These are phyloP conservation scores for Solanum virginianum DNA, from an alignment of 257 asterid genomes.

Conservation along the genomic window DNA sequence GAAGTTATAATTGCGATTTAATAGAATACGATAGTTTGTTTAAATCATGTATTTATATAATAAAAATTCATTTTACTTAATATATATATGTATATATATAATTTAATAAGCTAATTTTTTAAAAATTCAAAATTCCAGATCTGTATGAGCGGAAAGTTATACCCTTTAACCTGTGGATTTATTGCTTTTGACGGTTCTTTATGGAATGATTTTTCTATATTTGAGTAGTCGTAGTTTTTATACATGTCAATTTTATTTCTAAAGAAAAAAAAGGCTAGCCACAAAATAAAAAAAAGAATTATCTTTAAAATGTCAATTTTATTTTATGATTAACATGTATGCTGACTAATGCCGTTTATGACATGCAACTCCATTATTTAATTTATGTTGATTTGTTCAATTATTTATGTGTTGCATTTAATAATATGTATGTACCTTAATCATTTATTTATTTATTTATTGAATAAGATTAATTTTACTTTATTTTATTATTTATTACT, in stretches of 20 bases:
- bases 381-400: background rate
- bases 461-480: no score
- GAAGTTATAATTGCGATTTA: background rate
- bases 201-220: background rate
- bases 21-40: background rate
- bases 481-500: no score
- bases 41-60: background rate
- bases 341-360: background rate
- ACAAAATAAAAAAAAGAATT: no score
- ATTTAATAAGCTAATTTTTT: background rate
- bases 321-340: background rate
- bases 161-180: background rate
- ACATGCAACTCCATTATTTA: background rate
- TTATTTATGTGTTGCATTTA: background rate
- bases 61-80: background rate
- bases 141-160: background rate
- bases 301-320: no score
- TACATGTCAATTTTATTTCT: background rate
- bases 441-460: no score
- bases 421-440: background rate
- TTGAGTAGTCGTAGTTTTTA: background rate
- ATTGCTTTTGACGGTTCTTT: background rate
- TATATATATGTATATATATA: background rate
- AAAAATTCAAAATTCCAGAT: background rate
- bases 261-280: no score